phyloP scores from a whole-genome alignment of 2,329 filamentous ascomycete species.

The Fusarium pseudograminearum region DNA sequence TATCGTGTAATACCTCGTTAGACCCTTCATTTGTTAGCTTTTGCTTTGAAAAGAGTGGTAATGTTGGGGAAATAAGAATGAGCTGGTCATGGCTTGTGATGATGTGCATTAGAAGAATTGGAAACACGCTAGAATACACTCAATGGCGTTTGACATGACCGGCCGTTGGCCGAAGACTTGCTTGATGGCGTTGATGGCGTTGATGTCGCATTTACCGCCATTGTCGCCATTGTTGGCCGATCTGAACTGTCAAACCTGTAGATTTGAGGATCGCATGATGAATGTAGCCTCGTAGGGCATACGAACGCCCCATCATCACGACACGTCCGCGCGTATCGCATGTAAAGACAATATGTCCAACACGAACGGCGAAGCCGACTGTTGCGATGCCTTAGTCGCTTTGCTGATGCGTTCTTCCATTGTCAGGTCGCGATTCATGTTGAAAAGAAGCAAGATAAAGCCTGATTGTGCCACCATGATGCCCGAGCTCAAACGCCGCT shows the following conservation, averaged over 20 bases:
- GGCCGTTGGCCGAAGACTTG: neutral
- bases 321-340: neutral
- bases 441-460: conserved; percentile 2
- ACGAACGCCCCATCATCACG: neutral
- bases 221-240: neutral
- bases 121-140: conserved; percentile 30
- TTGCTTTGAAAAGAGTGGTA: conserved; percentile 6
- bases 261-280: neutral
- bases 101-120: conserved; percentile 35
- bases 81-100: conserved; percentile 24
- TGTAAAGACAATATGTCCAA: neutral
- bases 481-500: conserved; percentile 17
- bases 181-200: neutral
- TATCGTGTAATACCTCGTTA: neutral
- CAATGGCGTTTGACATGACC: neutral
- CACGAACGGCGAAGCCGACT: neutral
- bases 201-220: neutral
- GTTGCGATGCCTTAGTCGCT: conserved; percentile 9
- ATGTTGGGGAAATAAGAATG: conserved; percentile 30
- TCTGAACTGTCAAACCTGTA: conserved; percentile 3
- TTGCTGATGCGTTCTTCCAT: neutral
- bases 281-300: neutral
- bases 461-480: conserved; percentile 8
- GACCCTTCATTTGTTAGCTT: conserved; percentile 1
- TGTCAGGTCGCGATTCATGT: neutral